These are phyloP conservation scores for Fusarium sp. DNA, from an alignment of 2,329 filamentous ascomycete species.

Conservation along the genomic window DNA sequence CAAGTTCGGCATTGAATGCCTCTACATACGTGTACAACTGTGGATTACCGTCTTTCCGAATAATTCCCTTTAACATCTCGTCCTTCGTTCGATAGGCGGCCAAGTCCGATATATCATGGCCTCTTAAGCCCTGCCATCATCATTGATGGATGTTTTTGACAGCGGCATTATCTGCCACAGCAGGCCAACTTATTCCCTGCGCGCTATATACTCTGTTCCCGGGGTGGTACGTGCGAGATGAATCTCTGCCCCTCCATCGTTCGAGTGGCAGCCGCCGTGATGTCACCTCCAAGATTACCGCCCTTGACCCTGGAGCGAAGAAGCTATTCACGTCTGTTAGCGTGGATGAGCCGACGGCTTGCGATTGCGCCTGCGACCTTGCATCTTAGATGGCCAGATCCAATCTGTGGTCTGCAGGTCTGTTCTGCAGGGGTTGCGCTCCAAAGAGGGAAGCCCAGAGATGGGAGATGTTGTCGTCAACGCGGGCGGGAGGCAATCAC, in stretches of 20 bases:
- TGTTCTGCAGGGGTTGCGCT: neutral
- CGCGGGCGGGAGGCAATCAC: slow-evolving; percentile 13
- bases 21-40: slow-evolving; percentile 4
- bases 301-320: slow-evolving; percentile 20
- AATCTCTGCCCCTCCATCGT: slow-evolving; percentile 27
- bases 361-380: slow-evolving; percentile 15
- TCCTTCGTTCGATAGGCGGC: slow-evolving; percentile 18
- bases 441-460: neutral
- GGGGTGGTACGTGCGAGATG: slow-evolving; percentile 23
- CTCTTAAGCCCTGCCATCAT: neutral
- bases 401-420: neutral
- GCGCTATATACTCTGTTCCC: no score
- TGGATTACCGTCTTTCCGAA: neutral
- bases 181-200: neutral
- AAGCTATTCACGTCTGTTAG: slow-evolving; percentile 25
- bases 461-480: neutral
- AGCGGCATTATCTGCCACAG: slow-evolving; percentile 25
- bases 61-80: neutral
- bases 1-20: neutral
- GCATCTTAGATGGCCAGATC: slow-evolving; percentile 11
- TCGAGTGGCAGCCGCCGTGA: slow-evolving; percentile 32
- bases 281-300: slow-evolving; percentile 38
- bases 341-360: neutral
- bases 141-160: neutral
- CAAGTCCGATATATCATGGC: slow-evolving; percentile 5